phyloP scores from a whole-genome alignment of 1,284 basidiomycete genomes.

The Cutaneotrichosporon cutaneum region DNA sequence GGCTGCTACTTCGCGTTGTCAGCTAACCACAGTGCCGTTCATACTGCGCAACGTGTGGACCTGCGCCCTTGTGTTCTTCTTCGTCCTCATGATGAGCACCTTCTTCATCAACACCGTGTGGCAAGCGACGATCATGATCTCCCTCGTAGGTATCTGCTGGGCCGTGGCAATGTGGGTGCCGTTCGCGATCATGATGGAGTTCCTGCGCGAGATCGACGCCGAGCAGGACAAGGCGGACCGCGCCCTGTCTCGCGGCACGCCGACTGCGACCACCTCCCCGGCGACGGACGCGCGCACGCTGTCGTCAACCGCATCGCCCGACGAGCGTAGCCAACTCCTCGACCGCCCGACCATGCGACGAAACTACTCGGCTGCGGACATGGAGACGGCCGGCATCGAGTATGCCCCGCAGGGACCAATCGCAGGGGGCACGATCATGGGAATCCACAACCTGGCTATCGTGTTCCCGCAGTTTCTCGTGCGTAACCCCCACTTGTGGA shows the following conservation, averaged over 20 bases:
- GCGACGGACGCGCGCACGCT: neutral
- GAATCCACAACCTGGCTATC: constrained; percentile 92
- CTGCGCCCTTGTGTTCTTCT: constrained; percentile 75
- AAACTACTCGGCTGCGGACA: constrained; percentile 62
- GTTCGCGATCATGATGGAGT: constrained; percentile 81
- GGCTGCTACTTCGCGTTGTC: constrained; percentile 11
- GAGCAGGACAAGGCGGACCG: neutral
- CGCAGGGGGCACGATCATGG: constrained; percentile 89
- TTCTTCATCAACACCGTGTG: constrained; percentile 76
- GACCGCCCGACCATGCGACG: constrained; percentile 53
- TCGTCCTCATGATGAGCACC: constrained; percentile 71
- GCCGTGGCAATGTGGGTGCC: constrained; percentile 88
- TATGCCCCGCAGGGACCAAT: constrained; percentile 59
- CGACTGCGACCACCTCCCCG: neutral
- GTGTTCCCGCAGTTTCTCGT: constrained; percentile 90
- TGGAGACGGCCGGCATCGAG: constrained; percentile 54
- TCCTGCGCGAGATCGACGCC: constrained; percentile 72
- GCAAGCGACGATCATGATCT: constrained; percentile 77
- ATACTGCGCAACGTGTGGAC: constrained; percentile 90
- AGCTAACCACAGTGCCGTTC: constrained; percentile 62
- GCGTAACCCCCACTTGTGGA: too few relatives aligned
- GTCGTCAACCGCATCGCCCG: neutral
- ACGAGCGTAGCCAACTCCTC: constrained; percentile 12
- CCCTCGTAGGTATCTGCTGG: constrained; percentile 86
- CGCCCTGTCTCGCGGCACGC: neutral